Conservation (phyloP, 2,329 filamentous ascomycete genomes). For the Lachnum nothofagi region DNA sequence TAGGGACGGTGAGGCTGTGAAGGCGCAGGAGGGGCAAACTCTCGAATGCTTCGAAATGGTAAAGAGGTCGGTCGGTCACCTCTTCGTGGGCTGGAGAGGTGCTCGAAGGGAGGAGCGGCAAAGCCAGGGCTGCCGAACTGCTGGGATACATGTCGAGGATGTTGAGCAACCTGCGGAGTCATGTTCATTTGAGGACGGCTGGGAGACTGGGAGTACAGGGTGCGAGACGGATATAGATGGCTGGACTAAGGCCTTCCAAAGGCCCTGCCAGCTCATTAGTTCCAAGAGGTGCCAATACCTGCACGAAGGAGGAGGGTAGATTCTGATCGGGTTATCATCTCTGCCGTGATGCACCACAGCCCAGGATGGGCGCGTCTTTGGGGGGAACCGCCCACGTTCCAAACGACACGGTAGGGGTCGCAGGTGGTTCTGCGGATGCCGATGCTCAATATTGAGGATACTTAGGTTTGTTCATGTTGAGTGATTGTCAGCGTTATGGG, state of each 20-base stretch:
- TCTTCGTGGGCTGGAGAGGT: conserved; percentile 18
- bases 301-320: conserved; percentile 31
- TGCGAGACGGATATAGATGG: conserved; percentile 14
- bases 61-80: conserved; percentile 21
- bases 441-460: background rate
- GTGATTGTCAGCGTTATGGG: too few relatives aligned
- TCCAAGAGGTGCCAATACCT: conserved; percentile 33
- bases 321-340: conserved; percentile 31
- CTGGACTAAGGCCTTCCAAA: conserved; percentile 15
- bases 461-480: background rate
- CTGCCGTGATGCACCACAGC: conserved; percentile 25
- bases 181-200: conserved; percentile 34
- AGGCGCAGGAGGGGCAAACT: conserved; percentile 17
- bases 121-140: conserved; percentile 25
- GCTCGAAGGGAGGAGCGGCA: conserved; percentile 26
- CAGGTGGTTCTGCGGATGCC: conserved; percentile 5
- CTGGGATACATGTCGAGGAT: conserved; percentile 33
- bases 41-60: conserved; percentile 29
- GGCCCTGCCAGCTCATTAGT: conserved; percentile 21
- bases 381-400: conserved; percentile 7
- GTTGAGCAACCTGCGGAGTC: conserved; percentile 44
- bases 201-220: conserved; percentile 9
- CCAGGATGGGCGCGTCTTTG: conserved; percentile 21
- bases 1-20: conserved; percentile 24
- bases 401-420: background rate